Evolutionary conservation across 208 protist genomes (phyloP).

Genomic region (Wallacemonas collosoma): DNA sequence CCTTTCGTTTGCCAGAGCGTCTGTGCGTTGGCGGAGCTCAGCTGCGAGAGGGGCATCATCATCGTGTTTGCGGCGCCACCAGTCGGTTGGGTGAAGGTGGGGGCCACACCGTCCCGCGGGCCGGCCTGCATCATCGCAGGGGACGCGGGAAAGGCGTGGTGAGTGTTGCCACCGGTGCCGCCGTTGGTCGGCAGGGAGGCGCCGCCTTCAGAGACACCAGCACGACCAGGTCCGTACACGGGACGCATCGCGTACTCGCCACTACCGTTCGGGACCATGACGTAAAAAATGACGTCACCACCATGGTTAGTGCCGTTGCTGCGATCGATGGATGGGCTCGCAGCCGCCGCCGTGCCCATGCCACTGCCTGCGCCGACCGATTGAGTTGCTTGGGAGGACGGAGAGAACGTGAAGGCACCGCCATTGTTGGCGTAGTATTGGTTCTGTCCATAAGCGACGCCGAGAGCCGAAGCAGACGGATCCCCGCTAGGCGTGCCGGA

Average conservation of each 20-base stretch:
- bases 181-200: not conserved
- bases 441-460: too few relatives aligned
- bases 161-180: not conserved
- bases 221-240: not conserved
- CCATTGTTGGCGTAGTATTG: too few relatives aligned
- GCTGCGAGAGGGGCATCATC: constrained; percentile 1
- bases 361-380: too few relatives aligned
- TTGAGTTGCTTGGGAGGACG: too few relatives aligned
- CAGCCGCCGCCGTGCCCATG: too few relatives aligned
- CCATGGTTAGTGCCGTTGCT: too few relatives aligned
- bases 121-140: not conserved
- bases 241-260: constrained; percentile 1
- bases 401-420: too few relatives aligned
- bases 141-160: not conserved
- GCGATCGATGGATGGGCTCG: too few relatives aligned
- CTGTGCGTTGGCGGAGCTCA: not conserved
- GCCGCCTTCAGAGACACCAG: not conserved
- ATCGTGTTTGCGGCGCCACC: not conserved
- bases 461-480: too few relatives aligned
- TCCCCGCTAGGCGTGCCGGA: too few relatives aligned
- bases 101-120: not conserved
- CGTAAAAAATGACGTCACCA: constrained; percentile 1
- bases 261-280: not conserved
- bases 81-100: not conserved
- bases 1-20: not conserved